phyloP scores from a whole-genome alignment of 495 filamentous ascomycete species.

The Barbatosphaeria neglecta region DNA sequence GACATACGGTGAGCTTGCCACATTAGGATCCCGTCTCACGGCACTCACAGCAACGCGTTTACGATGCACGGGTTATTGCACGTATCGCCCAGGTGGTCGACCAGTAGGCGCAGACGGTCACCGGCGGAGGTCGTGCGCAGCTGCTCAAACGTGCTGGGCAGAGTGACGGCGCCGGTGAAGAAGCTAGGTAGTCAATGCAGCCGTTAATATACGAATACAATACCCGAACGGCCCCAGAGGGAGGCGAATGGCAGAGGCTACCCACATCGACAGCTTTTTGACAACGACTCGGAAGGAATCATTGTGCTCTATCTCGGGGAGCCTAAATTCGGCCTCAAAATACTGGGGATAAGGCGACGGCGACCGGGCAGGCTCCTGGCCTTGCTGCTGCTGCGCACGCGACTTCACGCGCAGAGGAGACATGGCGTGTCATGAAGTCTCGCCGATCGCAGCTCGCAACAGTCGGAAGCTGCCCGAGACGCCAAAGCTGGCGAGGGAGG shows the following conservation, averaged over 20 bases:
- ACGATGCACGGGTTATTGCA: conserved; percentile 66
- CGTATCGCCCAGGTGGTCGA: conserved; percentile 50
- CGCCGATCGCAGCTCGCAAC: too few species aligned
- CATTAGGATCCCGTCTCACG: background rate
- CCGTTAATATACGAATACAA: too few species aligned
- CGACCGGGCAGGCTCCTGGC: conserved; percentile 8
- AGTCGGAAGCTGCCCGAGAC: too few species aligned
- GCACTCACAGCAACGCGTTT: conserved; percentile 62
- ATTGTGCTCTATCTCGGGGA: conserved; percentile 51
- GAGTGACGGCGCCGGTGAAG: conserved; percentile 50
- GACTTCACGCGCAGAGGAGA: conserved; percentile 29
- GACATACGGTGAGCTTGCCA: background rate
- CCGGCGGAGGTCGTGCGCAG: conserved; percentile 56
- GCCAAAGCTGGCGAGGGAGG: background rate
- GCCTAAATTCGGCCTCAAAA: conserved; percentile 17
- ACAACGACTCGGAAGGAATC: conserved; percentile 57
- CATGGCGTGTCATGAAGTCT: background rate
- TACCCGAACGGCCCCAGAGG: too few species aligned
- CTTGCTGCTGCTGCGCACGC: conserved; percentile 11
- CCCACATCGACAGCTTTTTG: conserved; percentile 55
- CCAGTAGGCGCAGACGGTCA: conserved; percentile 50
- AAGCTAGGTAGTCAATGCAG: too few species aligned
- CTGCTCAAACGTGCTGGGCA: conserved; percentile 69
- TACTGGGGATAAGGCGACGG: conserved; percentile 14
- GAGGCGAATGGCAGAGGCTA: too few species aligned